Percentiles rank a stretch among this genome's conserved stretches.
phyloP scores from a whole-genome alignment of 768 basidiomycete species.

The Leccinum uliginosum region DNA sequence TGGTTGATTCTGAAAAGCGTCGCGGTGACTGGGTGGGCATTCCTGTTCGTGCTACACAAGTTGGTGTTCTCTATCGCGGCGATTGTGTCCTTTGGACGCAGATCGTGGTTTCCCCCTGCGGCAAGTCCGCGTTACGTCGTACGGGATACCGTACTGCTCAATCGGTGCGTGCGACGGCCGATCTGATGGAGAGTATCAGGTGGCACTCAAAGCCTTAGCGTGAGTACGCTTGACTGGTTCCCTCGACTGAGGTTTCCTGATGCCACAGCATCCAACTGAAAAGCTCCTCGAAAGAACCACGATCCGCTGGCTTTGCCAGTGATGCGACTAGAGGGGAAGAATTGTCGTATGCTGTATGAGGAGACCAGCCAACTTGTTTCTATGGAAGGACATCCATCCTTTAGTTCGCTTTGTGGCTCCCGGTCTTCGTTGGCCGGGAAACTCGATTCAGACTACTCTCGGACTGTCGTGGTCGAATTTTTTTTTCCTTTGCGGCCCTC shows the following conservation, averaged over 20 bases:
- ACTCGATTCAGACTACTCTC: conserved; percentile 37
- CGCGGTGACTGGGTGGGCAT: conserved; percentile 23
- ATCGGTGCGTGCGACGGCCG: too few relatives aligned
- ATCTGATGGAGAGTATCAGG: too few relatives aligned
- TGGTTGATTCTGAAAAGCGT: conserved; percentile 26
- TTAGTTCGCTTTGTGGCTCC: conserved; percentile 30
- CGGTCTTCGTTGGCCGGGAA: conserved; percentile 7
- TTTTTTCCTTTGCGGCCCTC: neutral
- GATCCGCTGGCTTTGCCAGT: conserved; percentile 1
- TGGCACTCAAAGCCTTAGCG: neutral
- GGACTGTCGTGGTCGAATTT: conserved; percentile 16
- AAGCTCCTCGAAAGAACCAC: neutral
- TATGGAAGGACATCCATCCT: conserved; percentile 9
- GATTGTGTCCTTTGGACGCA: conserved; percentile 12
- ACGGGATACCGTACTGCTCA: neutral
- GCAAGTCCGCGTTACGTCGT: neutral
- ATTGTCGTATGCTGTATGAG: conserved; percentile 10
- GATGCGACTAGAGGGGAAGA: neutral
- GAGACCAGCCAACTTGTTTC: conserved; percentile 5
- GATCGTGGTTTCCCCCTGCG: neutral
- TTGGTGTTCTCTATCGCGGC: conserved; percentile 21
- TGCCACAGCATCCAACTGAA: neutral
- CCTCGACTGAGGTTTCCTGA: neutral
- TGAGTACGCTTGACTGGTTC: neutral
- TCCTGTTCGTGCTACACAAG: neutral